Conservation (phyloP, 257 asterid species). For the Striga asiatica region DNA sequence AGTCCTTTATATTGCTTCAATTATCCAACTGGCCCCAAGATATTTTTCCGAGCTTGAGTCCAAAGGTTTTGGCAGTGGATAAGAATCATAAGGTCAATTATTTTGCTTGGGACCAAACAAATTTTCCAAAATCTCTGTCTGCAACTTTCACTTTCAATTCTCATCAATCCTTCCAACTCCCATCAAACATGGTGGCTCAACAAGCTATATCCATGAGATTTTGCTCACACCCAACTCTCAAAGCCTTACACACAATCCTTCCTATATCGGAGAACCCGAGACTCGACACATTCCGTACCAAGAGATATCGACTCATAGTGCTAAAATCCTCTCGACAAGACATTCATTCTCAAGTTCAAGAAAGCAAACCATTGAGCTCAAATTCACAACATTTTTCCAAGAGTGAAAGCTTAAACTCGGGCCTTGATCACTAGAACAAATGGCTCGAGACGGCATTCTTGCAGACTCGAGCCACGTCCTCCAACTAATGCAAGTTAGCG, state of each 20-base stretch:
- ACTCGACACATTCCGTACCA: background rate
- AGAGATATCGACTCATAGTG: background rate
- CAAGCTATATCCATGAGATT: constrained; percentile 8
- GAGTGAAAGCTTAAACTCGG: background rate
- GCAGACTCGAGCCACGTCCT: constrained; percentile 13
- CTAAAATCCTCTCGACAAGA: constrained; percentile 13
- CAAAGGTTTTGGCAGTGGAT: too few relatives aligned
- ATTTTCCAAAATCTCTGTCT: background rate
- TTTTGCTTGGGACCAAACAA: background rate
- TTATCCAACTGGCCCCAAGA: too few relatives aligned
- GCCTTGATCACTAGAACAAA: constrained; percentile 17
- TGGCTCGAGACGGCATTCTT: constrained; percentile 8
- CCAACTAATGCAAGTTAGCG: constrained; percentile 17
- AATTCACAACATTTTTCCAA: background rate
- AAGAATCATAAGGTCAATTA: too few relatives aligned
- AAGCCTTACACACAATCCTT: background rate
- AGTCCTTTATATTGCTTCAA: too few relatives aligned
- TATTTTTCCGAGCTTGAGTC: too few relatives aligned
- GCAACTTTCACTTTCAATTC: background rate
- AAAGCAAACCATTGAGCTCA: background rate
- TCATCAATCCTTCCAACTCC: background rate
- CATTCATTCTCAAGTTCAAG: background rate
- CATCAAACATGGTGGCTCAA: background rate
- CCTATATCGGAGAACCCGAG: background rate
- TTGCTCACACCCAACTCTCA: constrained; percentile 9